Evolutionary conservation across 768 basidiomycete genomes (phyloP).

Genomic region (Suillus weaverae): DNA sequence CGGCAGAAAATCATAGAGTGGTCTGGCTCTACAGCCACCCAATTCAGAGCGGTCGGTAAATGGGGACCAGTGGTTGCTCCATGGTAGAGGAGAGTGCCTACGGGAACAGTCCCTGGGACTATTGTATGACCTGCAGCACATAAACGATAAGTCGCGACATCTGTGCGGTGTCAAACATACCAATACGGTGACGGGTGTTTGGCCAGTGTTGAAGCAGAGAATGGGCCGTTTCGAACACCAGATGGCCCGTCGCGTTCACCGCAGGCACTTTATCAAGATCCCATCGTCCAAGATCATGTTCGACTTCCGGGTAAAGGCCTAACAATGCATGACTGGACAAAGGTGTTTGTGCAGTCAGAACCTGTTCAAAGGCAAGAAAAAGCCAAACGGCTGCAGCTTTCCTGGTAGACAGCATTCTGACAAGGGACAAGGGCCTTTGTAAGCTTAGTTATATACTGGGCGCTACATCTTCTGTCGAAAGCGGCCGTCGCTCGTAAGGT

Average conservation of each 20-base stretch:
- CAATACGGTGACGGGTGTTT: slow-evolving; percentile 37
- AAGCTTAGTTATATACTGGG: not conserved
- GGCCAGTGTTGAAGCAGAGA: slow-evolving; percentile 40
- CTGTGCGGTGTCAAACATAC: slow-evolving; percentile 8
- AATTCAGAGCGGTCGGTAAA: slow-evolving; percentile 18
- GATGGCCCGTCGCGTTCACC: slow-evolving; percentile 30
- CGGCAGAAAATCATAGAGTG: slow-evolving; percentile 38
- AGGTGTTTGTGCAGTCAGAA: not conserved
- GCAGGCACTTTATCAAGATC: slow-evolving; percentile 21
- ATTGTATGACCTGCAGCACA: slow-evolving; percentile 27
- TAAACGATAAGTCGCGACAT: not conserved
- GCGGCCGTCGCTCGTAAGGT: too few species aligned
- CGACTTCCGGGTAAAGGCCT: too few species aligned
- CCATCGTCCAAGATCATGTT: slow-evolving; percentile 15
- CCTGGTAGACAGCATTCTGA: not conserved
- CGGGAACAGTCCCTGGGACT: slow-evolving; percentile 34
- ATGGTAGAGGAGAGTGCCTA: slow-evolving; percentile 40
- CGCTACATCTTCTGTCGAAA: not conserved
- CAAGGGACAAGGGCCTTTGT: too few species aligned
- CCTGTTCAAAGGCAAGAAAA: not conserved
- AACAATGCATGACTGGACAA: not conserved
- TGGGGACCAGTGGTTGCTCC: slow-evolving; percentile 18
- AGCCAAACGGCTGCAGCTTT: not conserved
- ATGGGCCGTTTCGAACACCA: slow-evolving; percentile 36
- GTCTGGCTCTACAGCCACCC: slow-evolving; percentile 38